Evolutionary conservation across 345 rosid species (phyloP), one percentile per base, ranked within the genome.

Genomic region (Bretschneidera sinensis): DNA sequence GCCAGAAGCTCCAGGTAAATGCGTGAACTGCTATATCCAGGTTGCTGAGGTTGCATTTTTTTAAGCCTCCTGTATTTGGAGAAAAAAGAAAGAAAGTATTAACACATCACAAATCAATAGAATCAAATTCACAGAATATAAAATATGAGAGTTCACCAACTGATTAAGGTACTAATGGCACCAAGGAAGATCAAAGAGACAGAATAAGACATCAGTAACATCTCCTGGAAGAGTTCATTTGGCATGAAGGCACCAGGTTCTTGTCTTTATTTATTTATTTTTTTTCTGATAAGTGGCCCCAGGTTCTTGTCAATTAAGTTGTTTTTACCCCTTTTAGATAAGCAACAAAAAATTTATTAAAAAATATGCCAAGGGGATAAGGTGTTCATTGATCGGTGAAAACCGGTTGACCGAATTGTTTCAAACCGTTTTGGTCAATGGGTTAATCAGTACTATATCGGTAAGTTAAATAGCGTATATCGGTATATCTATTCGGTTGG

Each of bases 11-110:
- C 99, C 75, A 94, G 82, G 77, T 94, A 94, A 64, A 80, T 89
- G 54, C 88, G 88, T 76, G 97, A 94, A 76, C 99, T 94, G 75
- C 73, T 94, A 75, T 94, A 90, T 23, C 99, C 99, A 69, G 99
- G 99, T 78, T 94, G 99, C 73, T 94, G 99, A 48, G 99, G 99
- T 76, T 86, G 99, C 99, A 94, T 90, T 81, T 94, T 94, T 70
- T 90, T 90, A 25, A 94, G 92, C 78, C 95, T 80, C 95, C 99
- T 94, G 74, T 77, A 72, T 67, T 65, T 56, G 43, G 17, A 17
- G 55, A 11, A 43, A 48, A 21, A 33, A n/a, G n/a, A n/a, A n/a
- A n/a, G 56, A 22, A 14, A 58, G 35, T 47, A 33, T n/a, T n/a
- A n/a, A n/a, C 48, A 21, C 24, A 60, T 24, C 33, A 67, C 15